Evolutionary conservation across 257 asterid genomes (phyloP).

Genomic region (Fraxinus anomala): DNA sequence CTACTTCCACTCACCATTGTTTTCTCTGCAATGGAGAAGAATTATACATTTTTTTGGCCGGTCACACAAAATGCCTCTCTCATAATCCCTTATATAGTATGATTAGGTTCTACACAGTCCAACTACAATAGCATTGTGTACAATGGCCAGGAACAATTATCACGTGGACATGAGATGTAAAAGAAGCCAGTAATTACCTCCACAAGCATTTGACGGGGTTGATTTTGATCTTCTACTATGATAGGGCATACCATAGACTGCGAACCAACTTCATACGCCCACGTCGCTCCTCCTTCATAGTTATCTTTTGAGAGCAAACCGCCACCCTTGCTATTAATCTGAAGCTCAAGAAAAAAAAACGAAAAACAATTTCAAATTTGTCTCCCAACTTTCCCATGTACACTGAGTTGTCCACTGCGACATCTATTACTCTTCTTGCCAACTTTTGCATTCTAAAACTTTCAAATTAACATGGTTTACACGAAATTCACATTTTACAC

Average conservation of each 20-base stretch:
- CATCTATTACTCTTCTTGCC: neutral
- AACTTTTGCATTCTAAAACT: neutral
- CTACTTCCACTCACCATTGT: neutral
- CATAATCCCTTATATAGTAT: neutral
- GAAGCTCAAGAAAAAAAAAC: constrained; percentile 20
- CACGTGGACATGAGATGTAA: neutral
- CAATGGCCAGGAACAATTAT: neutral
- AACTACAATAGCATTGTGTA: neutral
- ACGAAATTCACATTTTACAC: neutral
- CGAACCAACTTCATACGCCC: constrained; percentile 86
- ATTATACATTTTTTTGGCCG: no score
- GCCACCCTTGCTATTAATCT: constrained; percentile 61
- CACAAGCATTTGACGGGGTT: constrained; percentile 77
- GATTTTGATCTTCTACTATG: constrained; percentile 72
- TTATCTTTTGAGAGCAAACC: constrained; percentile 52
- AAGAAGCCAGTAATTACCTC: constrained; percentile 46
- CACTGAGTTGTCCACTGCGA: neutral
- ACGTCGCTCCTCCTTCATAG: constrained; percentile 75
- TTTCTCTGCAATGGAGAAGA: neutral
- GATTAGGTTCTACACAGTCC: neutral
- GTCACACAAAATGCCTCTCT: no score
- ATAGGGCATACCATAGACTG: constrained; percentile 76
- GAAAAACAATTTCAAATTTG: neutral
- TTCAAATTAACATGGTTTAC: neutral
- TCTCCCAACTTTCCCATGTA: neutral